Base-by-base conservation (phyloP, 768 basidiomycete genomes). In the Bullera alba region DNA sequence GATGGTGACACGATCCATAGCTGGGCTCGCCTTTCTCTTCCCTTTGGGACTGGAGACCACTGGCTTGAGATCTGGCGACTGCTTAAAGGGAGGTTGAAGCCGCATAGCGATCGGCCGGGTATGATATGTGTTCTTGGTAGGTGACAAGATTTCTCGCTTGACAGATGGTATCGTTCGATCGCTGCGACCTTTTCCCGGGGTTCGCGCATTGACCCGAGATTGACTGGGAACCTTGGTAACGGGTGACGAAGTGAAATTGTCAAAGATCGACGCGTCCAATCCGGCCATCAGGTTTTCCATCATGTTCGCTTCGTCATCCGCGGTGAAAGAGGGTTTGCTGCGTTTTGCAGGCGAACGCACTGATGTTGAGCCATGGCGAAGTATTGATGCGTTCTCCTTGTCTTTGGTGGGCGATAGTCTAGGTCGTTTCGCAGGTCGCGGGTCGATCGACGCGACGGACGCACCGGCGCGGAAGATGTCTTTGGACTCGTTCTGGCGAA, bases 231-330 rank as follows among this genome's bases (percentile, higher is more conserved):
- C n/a, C n/a, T n/a, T n/a, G n/a, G n/a, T n/a, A n/a, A n/a, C n/a
- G n/a, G n/a, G n/a, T n/a, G n/a, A n/a, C n/a, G n/a, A n/a, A n/a
- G n/a, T n/a, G n/a, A n/a, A n/a, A n/a, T 74, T 74, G 43, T 75
- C 74, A 75, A 78, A 80, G 47, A 79, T 72, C 0, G 79, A 71
- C 54, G 79, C 77, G 57, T 82, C 81, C 44, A 87, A 68, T 25
- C 77, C 79, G 0, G 75, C 65, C 38, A 85, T 68, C 1, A 85
- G 63, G 23, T 61, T 71, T 14, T 75, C 72, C 76, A 87, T 79
- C 62, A 87, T 81, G 3, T 72, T 79, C 23, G 77, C 76, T 55
- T 86, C 84, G 34, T 80, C 80, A 43, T 65, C 22, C 7, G 8
- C 19, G 10, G 37, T 39, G 8, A 21, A n/a, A n/a, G n/a, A n/a